These are phyloP conservation scores for Astrothelium macrocarpum DNA, from an alignment of 495 filamentous ascomycete genomes.

Conservation along the genomic window DNA sequence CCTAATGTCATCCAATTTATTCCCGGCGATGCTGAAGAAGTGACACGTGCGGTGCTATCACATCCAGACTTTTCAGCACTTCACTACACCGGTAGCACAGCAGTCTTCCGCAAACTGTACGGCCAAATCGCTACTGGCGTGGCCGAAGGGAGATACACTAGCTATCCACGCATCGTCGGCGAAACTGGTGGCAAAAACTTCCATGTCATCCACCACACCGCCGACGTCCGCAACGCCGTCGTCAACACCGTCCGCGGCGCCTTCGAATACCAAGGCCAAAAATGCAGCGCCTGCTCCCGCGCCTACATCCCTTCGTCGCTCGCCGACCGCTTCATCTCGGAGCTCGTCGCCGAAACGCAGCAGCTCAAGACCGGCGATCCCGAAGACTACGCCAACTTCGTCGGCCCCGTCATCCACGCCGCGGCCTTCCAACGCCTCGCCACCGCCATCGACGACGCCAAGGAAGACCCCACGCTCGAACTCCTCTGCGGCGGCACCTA, in stretches of 20 bases:
- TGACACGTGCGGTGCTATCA: conserved; percentile 30
- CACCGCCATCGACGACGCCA: conserved; percentile 48
- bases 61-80: conserved; percentile 33
- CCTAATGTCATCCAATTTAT: conserved; percentile 36
- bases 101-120: conserved; percentile 32
- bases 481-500: conserved; percentile 51
- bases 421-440: conserved; percentile 32
- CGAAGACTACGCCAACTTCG: conserved; percentile 32
- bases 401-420: conserved; percentile 37
- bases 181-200: conserved; percentile 40
- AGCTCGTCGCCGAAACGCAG: conserved; percentile 27
- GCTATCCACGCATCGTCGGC: conserved; percentile 36
- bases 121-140: conserved; percentile 31
- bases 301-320: conserved; percentile 31
- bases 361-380: conserved; percentile 32
- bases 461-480: conserved; percentile 52
- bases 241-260: conserved; percentile 35
- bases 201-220: conserved; percentile 32
- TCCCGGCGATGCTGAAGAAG: conserved; percentile 34
- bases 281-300: conserved; percentile 33
- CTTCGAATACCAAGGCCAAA: conserved; percentile 39
- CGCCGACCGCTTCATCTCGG: conserved; percentile 29
- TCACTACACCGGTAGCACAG: conserved; percentile 36
- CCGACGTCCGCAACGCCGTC: conserved; percentile 33
- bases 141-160: conserved; percentile 30